Evolutionary conservation across 345 rosid species (phyloP).

Genomic region (Triadica sebifera): DNA sequence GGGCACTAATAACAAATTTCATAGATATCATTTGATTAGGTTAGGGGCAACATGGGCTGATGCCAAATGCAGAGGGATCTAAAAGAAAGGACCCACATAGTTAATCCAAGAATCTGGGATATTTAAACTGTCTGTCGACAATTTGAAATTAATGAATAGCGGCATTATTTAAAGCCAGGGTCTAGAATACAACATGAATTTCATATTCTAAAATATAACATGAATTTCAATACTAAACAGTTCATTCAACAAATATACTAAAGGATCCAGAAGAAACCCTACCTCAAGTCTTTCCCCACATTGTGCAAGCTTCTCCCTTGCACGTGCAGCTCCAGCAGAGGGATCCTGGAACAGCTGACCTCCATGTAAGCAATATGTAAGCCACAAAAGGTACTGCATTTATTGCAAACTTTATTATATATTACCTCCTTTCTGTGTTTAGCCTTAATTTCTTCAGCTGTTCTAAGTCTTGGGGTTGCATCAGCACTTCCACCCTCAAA

Average conservation of each 20-base stretch:
- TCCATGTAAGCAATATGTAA: slow-evolving; percentile 24
- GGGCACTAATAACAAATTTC: too few relatives aligned
- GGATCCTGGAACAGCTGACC: slow-evolving; percentile 52
- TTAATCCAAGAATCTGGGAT: too few relatives aligned
- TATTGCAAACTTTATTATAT: slow-evolving; percentile 5
- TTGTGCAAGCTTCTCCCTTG: slow-evolving; percentile 70
- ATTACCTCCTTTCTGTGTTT: slow-evolving; percentile 60
- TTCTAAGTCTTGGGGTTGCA: slow-evolving; percentile 58
- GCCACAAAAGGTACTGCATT: neutral
- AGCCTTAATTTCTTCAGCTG: slow-evolving; percentile 82
- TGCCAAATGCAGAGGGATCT: neutral
- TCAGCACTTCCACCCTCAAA: slow-evolving; percentile 63
- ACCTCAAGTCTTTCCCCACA: slow-evolving; percentile 86
- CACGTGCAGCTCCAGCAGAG: slow-evolving; percentile 63
- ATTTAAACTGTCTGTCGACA: too few relatives aligned
- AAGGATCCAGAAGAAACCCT: slow-evolving; percentile 3
- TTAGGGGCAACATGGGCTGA: neutral
- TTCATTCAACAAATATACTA: slow-evolving; percentile 1
- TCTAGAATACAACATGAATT: neutral
- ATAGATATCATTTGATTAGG: neutral
- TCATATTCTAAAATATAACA: neutral
- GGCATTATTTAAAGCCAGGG: too few relatives aligned
- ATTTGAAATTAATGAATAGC: too few relatives aligned
- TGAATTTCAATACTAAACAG: neutral
- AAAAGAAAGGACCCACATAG: too few relatives aligned